phyloP scores from a whole-genome alignment of 78 protist genomes.

The Dictyostelium intermedium region DNA sequence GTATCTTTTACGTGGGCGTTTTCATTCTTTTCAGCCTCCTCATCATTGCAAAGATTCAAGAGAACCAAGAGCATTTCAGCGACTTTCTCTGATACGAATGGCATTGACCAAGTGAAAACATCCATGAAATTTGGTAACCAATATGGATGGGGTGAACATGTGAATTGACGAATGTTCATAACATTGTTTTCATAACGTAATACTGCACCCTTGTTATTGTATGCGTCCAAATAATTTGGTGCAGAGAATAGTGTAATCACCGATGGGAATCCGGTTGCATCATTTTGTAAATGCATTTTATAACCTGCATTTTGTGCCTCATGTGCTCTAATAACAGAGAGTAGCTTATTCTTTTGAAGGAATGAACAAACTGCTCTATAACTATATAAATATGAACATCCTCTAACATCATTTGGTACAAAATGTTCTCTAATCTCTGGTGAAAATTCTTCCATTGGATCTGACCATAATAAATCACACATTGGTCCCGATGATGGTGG shows the following conservation, averaged over 20 bases:
- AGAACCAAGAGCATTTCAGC: constrained; percentile 73
- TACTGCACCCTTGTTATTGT: constrained; percentile 96
- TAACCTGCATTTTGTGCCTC: constrained; percentile 97
- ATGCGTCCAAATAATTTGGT: constrained; percentile 98
- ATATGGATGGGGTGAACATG: constrained; percentile 96
- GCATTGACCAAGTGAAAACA: constrained; percentile 98
- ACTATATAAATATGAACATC: constrained; percentile 94
- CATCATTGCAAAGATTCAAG: constrained; percentile 82
- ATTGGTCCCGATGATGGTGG: constrained; percentile 97
- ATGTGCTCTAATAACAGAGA: constrained; percentile 98
- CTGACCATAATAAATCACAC: constrained; percentile 99
- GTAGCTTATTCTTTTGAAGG: constrained; percentile 91
- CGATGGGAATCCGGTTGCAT: constrained; percentile 96
- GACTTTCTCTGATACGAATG: constrained; percentile 98
- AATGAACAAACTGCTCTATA: constrained; percentile 94
- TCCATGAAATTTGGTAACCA: constrained; percentile 99
- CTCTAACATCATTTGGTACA: constrained; percentile 92
- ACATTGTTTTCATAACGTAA: constrained; percentile 92
- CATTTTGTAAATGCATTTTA: constrained; percentile 89
- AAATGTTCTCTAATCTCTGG: constrained; percentile 86
- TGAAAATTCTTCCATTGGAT: constrained; percentile 95
- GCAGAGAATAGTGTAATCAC: constrained; percentile 99
- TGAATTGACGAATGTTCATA: constrained; percentile 98
- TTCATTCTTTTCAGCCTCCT: constrained; percentile 84
- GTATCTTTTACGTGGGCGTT: background rate